These are phyloP conservation scores for Leptographium wingfieldii DNA, from an alignment of 2,329 filamentous ascomycete genomes.

Conservation along the genomic window DNA sequence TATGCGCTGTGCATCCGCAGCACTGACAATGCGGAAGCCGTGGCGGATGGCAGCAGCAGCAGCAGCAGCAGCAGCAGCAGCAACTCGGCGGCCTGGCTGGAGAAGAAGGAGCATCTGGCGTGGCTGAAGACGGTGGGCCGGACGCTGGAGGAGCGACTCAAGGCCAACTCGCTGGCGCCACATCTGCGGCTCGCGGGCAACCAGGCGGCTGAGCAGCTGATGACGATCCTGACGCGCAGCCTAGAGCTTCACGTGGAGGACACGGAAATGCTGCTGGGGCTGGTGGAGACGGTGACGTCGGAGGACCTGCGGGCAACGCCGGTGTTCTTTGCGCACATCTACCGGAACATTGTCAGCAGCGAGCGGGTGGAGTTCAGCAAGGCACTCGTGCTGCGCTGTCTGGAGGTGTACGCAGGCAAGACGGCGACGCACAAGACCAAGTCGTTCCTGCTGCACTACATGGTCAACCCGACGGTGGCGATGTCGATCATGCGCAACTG, in stretches of 20 bases:
- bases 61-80: neutral
- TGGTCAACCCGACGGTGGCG: constrained; percentile 91
- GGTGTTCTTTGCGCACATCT: constrained; percentile 69
- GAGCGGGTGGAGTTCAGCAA: constrained; percentile 80
- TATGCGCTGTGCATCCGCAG: constrained; percentile 50
- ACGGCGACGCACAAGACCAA: constrained; percentile 78
- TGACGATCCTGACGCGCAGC: constrained; percentile 72
- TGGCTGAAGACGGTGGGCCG: constrained; percentile 58
- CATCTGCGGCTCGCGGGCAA: constrained; percentile 71
- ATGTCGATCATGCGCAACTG: constrained; percentile 90
- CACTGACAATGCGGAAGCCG: neutral
- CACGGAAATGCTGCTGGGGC: constrained; percentile 68
- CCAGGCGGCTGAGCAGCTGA: constrained; percentile 79
- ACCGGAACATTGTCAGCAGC: constrained; percentile 69
- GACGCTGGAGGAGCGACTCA: constrained; percentile 64
- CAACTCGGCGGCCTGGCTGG: constrained; percentile 61
- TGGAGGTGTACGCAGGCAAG: constrained; percentile 75
- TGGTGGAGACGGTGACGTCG: constrained; percentile 73
- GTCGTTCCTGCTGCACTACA: constrained; percentile 78
- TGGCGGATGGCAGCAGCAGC: neutral
- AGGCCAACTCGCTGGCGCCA: constrained; percentile 54
- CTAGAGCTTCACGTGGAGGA: constrained; percentile 63
- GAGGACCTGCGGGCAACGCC: constrained; percentile 72
- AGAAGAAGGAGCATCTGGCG: constrained; percentile 45
- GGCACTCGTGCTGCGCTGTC: constrained; percentile 66